phyloP scores from a whole-genome alignment of 2,329 filamentous ascomycete species.

The Ophiostoma triangulosporum region DNA sequence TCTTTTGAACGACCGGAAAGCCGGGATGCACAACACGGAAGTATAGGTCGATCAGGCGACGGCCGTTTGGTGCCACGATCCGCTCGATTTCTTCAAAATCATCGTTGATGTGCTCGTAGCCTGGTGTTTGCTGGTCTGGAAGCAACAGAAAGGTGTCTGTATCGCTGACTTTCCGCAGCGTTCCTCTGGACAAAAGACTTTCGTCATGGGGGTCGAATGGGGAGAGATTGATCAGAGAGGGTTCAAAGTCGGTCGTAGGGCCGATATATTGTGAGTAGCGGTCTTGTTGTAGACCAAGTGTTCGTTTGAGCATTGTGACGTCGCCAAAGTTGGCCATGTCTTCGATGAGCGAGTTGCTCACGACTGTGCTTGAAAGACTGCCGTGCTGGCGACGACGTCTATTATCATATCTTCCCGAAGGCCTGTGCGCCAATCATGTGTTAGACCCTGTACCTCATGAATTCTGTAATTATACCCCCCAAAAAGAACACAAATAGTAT shows the following conservation, averaged over 20 bases:
- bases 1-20: slow-evolving; percentile 46
- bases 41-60: slow-evolving; percentile 51
- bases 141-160: slow-evolving; percentile 70
- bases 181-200: slow-evolving; percentile 55
- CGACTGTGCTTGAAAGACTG: slow-evolving; percentile 47
- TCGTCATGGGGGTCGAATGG: slow-evolving; percentile 72
- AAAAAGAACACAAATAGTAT: too few species aligned
- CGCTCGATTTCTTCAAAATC: slow-evolving; percentile 58
- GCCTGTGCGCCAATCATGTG: slow-evolving; percentile 37
- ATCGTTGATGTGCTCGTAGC: slow-evolving; percentile 54
- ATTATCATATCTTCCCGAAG: slow-evolving; percentile 41
- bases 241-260: slow-evolving; percentile 70
- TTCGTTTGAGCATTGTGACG: slow-evolving; percentile 51
- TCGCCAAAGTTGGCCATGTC: slow-evolving; percentile 59
- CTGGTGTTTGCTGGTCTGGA: slow-evolving; percentile 58
- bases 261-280: slow-evolving; percentile 76
- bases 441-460: neutral
- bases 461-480: too few species aligned
- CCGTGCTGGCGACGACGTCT: slow-evolving; percentile 39
- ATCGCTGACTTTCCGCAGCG: slow-evolving; percentile 62
- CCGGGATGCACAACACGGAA: slow-evolving; percentile 48
- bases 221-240: slow-evolving; percentile 68
- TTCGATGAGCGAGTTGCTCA: slow-evolving; percentile 50
- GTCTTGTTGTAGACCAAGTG: slow-evolving; percentile 62
- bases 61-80: slow-evolving; percentile 49